Evolutionary conservation across 768 basidiomycete species (phyloP).

Genomic region (Neoboletus magnificus): DNA sequence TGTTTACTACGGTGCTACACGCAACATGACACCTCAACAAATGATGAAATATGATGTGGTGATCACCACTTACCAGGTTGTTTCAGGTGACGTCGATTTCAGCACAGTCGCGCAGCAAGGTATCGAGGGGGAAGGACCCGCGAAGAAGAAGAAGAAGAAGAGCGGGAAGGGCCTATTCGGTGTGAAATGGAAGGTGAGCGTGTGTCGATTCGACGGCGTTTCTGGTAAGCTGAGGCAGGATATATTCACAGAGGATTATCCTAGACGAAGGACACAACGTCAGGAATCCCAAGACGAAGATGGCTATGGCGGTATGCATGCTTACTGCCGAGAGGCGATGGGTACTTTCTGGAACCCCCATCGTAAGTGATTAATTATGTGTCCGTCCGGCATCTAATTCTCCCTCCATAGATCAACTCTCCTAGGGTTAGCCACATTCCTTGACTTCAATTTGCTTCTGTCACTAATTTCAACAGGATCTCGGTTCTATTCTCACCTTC

Average conservation of each 20-base stretch:
- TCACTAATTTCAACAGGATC: slow-evolving; percentile 50
- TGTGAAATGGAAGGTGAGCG: slow-evolving; percentile 75
- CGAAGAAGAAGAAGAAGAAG: slow-evolving; percentile 56
- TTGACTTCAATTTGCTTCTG: neutral
- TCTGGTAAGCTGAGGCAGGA: neutral
- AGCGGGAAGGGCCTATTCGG: slow-evolving; percentile 54
- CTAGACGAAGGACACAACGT: slow-evolving; percentile 89
- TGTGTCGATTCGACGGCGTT: neutral
- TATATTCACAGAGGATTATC: slow-evolving; percentile 55
- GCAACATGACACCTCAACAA: slow-evolving; percentile 54
- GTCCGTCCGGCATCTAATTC: neutral
- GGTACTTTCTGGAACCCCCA: slow-evolving; percentile 84
- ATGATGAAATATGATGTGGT: slow-evolving; percentile 72
- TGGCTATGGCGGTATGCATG: slow-evolving; percentile 63
- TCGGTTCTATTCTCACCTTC: slow-evolving; percentile 84
- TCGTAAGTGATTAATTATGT: slow-evolving; percentile 49
- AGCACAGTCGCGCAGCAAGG: slow-evolving; percentile 6
- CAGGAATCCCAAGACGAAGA: slow-evolving; percentile 84
- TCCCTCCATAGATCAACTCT: slow-evolving; percentile 62
- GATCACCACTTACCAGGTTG: slow-evolving; percentile 80
- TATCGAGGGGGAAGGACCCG: slow-evolving; percentile 24
- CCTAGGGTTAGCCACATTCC: slow-evolving; percentile 47
- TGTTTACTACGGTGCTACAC: slow-evolving; percentile 72
- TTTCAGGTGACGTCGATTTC: slow-evolving; percentile 50
- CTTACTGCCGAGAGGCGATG: slow-evolving; percentile 72